These are phyloP conservation scores for Podaxis sp. DNA, from an alignment of 768 basidiomycete genomes.

Conservation along the genomic window DNA sequence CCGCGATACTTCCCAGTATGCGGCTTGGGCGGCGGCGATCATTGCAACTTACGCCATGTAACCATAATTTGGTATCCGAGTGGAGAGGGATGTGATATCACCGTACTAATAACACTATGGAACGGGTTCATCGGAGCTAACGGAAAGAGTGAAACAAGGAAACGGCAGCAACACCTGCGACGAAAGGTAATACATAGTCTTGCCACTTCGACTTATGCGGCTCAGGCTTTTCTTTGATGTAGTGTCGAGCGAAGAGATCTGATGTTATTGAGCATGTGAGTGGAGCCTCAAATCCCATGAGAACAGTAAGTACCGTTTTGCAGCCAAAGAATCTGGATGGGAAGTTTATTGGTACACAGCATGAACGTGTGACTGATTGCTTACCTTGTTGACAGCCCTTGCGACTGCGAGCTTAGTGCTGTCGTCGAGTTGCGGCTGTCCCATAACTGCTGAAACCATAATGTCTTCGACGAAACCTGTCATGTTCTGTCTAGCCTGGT, in stretches of 20 bases:
- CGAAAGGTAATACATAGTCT: neutral
- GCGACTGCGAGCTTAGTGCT: constrained; percentile 36
- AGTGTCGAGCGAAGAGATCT: constrained; percentile 41
- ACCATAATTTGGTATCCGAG: neutral
- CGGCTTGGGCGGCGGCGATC: neutral
- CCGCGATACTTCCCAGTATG: neutral
- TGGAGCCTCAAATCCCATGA: neutral
- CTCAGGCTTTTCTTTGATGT: constrained; percentile 25
- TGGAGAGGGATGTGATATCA: neutral
- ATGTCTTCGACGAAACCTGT: constrained; percentile 41
- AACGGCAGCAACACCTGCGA: neutral
- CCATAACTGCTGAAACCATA: constrained; percentile 35
- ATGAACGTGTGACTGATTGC: neutral
- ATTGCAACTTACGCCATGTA: neutral
- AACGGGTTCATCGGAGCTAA: neutral
- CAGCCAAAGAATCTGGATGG: constrained; percentile 39
- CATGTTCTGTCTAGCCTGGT: neutral
- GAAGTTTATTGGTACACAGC: neutral
- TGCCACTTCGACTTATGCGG: neutral
- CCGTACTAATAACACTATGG: neutral
- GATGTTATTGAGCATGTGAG: neutral
- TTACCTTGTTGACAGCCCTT: constrained; percentile 40
- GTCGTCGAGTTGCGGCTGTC: constrained; percentile 31
- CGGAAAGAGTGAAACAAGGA: neutral
- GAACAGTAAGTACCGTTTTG: constrained; percentile 28